Evolutionary conservation across 345 rosid species (phyloP), one percentile per base, ranked within the genome.

Genomic region (Ceriops decandra): DNA sequence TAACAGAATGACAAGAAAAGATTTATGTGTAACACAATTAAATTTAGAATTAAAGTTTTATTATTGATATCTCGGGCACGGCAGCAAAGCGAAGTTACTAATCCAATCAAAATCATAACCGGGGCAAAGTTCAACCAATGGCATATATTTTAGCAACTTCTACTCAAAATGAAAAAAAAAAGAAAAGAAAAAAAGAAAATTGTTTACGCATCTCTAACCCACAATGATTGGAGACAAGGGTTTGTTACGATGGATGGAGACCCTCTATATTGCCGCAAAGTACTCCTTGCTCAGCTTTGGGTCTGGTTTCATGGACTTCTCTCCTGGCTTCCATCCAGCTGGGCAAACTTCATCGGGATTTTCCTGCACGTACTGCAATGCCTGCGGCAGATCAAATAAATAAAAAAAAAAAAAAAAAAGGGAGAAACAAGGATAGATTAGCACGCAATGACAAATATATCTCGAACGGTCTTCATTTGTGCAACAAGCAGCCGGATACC

Each of bases 331-430:
- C 99, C 99, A 95, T 57, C 99, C 99, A 6, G 97, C 99, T 0
- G 98, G 99, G 84, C 99, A 91, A 66, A 95, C 99, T 76, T 91
- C 99, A 63, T 95, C 99, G 1, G 98, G 98, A 56, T 95, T 95
- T 21, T 95, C 99, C 72, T 95, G 96, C 64, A 95, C 97, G 21
- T 88, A 91, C 74, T 90, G 97, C 76, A 91, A 77, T 24, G 99
- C 99, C 99, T 95, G 89, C 68, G 51, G 51, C 51, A 67, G 32
- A 33, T 3, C 32, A 38, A 26, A 1, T 20, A 26, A 1, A 15
- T 1, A 24, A 16, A 15, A 24, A 24, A 24, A 24, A 24, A 24
- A 24, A 24, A 24, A 24, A 24, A 24, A 42, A 42, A 13, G 16
- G 49, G 58, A 24, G 30, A 24, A 24, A 49, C 8, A 16, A 26